Evolutionary conservation across 1,284 basidiomycete genomes (phyloP).

Genomic region (Rhodotorula glutinis): DNA sequence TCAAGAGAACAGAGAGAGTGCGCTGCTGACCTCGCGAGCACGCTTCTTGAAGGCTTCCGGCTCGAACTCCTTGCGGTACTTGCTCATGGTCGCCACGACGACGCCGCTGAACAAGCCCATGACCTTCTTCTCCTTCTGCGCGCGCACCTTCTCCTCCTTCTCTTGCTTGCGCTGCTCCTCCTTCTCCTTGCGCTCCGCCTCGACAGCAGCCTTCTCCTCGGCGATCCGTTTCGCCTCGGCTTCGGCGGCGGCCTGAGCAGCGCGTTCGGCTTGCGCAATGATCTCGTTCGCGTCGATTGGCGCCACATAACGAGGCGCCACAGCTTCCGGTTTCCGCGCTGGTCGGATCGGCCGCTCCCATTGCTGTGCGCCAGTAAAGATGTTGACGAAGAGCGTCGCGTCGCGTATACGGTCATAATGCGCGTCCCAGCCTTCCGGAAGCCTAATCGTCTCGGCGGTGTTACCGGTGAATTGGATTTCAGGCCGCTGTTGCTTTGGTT

Average conservation of each 20-base stretch:
- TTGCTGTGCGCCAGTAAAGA: conserved; percentile 19
- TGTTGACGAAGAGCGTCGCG: conserved; percentile 29
- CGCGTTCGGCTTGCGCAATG: conserved; percentile 51
- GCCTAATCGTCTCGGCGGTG: not conserved
- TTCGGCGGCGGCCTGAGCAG: conserved; percentile 45
- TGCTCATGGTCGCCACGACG: conserved; percentile 88
- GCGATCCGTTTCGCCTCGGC: conserved; percentile 17
- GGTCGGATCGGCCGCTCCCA: conserved; percentile 21
- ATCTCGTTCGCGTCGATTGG: conserved; percentile 38
- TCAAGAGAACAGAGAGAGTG: conserved; percentile 9
- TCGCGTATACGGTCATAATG: conserved; percentile 9
- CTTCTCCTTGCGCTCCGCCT: conserved; percentile 44
- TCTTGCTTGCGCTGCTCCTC: conserved; percentile 57
- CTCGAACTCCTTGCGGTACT: conserved; percentile 75
- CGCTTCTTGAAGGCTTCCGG: conserved; percentile 89
- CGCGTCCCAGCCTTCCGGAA: conserved; percentile 29
- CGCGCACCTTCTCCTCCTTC: conserved; percentile 47
- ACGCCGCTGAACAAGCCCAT: conserved; percentile 80
- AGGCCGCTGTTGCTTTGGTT: not conserved
- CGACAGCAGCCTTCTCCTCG: conserved; percentile 25
- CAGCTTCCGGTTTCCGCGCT: not conserved
- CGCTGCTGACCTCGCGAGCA: conserved; percentile 76
- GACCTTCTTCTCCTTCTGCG: conserved; percentile 71
- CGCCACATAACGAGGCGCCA: conserved; percentile 1
- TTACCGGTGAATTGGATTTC: not conserved